Percentiles rank a stretch among this genome's conserved stretches.
Evolutionary conservation across 768 basidiomycete species (phyloP).

Genomic region (Pilatotrama ljubarskyi): DNA sequence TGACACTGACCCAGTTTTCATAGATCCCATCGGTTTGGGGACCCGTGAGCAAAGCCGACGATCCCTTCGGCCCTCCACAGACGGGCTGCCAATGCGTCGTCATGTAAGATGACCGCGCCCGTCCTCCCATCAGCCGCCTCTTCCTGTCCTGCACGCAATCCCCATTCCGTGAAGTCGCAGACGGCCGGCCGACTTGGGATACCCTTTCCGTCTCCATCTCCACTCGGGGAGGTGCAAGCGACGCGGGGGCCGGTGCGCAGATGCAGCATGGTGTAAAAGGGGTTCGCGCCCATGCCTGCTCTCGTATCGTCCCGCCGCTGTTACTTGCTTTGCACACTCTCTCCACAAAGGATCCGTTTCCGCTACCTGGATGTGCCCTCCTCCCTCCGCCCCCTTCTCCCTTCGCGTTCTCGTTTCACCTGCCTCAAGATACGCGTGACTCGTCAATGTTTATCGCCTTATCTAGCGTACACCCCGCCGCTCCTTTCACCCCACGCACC

Average conservation of each 20-base stretch:
- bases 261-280: constrained; percentile 16
- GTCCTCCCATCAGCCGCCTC: background rate
- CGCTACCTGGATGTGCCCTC: background rate
- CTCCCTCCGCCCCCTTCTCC: background rate
- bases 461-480: constrained; percentile 25
- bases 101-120: constrained; percentile 23
- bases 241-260: background rate
- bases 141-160: background rate
- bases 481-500: constrained; percentile 11
- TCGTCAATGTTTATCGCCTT: constrained; percentile 18
- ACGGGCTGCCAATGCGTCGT: constrained; percentile 30
- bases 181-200: background rate
- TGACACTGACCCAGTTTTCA: constrained; percentile 19
- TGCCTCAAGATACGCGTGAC: background rate
- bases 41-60: constrained; percentile 85
- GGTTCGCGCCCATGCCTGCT: constrained; percentile 19
- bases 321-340: background rate
- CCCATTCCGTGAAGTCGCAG: background rate
- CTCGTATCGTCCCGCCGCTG: background rate
- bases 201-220: background rate
- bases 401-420: background rate
- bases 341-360: background rate
- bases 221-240: constrained; percentile 2
- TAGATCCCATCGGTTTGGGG: constrained; percentile 98
- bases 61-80: constrained; percentile 78